Conservation (phyloP, 768 basidiomycete genomes). For the Lentinula aciculospora region DNA sequence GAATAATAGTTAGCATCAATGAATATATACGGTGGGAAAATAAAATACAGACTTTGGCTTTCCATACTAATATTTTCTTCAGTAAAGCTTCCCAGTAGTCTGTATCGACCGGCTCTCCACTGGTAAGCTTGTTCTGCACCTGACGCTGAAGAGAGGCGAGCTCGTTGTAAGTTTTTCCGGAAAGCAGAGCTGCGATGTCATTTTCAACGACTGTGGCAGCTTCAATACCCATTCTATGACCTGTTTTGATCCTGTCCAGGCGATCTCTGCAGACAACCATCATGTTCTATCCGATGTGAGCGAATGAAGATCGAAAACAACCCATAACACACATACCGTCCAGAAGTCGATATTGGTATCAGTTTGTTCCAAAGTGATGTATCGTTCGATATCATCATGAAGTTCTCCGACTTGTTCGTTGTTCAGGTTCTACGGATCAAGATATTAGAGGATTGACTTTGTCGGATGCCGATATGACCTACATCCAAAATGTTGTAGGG, state of each 20-base stretch:
- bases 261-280: constrained; percentile 94
- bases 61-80: constrained; percentile 92
- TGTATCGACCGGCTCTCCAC: constrained; percentile 91
- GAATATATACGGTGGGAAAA: background rate
- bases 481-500: constrained; percentile 98
- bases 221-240: constrained; percentile 58
- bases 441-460: background rate
- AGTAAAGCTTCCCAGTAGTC: constrained; percentile 97
- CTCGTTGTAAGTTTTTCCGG: constrained; percentile 83
- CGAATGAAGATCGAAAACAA: background rate
- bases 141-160: constrained; percentile 77
- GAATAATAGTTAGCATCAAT: constrained; percentile 9
- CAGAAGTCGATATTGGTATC: constrained; percentile 94
- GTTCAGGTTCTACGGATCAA: constrained; percentile 62
- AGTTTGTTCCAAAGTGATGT: constrained; percentile 79
- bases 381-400: constrained; percentile 90
- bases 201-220: constrained; percentile 78
- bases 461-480: constrained; percentile 21
- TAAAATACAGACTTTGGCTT: constrained; percentile 69
- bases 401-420: constrained; percentile 87
- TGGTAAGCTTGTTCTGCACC: constrained; percentile 82
- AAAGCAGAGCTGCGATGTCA: constrained; percentile 76
- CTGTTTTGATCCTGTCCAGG: constrained; percentile 66
- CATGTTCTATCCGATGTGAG: constrained; percentile 67
- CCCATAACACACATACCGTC: constrained; percentile 56